Evolutionary conservation across 495 filamentous ascomycete genomes (phyloP).

Genomic region (Penicillium psychrofluorescens): DNA sequence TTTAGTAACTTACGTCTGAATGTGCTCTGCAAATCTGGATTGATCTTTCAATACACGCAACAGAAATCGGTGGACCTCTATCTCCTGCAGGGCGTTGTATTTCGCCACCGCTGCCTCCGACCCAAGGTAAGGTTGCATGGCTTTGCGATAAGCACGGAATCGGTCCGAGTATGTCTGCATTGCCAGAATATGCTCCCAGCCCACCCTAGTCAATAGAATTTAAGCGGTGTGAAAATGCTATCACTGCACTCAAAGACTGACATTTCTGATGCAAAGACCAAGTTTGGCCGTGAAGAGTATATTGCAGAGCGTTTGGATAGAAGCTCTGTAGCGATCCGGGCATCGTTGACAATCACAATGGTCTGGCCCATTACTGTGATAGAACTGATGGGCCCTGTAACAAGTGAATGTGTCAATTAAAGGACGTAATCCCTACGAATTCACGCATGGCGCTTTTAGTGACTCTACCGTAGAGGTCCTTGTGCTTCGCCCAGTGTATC

Average conservation of each 20-base stretch:
- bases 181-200: conserved; percentile 19
- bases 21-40: conserved; percentile 23
- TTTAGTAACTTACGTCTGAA: conserved; percentile 20
- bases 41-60: conserved; percentile 29
- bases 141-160: conserved; percentile 26
- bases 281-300: conserved; percentile 33
- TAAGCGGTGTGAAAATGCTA: background rate
- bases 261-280: conserved; percentile 32
- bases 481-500: conserved; percentile 43
- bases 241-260: conserved; percentile 8
- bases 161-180: conserved; percentile 18
- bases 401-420: background rate
- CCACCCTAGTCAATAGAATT: conserved; percentile 1
- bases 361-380: conserved; percentile 40
- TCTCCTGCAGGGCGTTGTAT: conserved; percentile 26
- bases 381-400: conserved; percentile 43
- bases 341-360: conserved; percentile 42
- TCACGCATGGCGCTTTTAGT: background rate
- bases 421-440: too few relatives aligned
- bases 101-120: conserved; percentile 17
- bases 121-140: conserved; percentile 23
- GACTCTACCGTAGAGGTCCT: conserved; percentile 35
- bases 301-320: conserved; percentile 38
- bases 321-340: conserved; percentile 31
- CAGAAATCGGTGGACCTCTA: conserved; percentile 33